Percentiles rank a stretch among this genome's conserved stretches.
Evolutionary conservation across 352 stramenopile genomes (phyloP).

Genomic region (Elongisporangium anandrum): DNA sequence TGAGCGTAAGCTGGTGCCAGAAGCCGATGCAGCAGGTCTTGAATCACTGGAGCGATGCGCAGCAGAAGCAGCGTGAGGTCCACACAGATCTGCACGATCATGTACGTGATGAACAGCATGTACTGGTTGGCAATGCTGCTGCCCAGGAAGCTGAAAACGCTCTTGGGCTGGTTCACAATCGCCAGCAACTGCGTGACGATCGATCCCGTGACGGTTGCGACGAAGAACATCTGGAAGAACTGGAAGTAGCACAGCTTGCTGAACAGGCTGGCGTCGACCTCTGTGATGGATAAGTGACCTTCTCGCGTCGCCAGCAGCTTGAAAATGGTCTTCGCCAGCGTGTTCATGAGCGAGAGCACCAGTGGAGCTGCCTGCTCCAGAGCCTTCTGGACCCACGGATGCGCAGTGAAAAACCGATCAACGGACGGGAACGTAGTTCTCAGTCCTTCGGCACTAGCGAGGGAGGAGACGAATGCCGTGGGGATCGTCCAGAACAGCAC

Average conservation of each 20-base stretch:
- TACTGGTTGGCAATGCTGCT: constrained; percentile 75
- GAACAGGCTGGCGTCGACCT: constrained; percentile 61
- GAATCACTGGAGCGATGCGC: constrained; percentile 42
- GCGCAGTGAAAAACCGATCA: constrained; percentile 53
- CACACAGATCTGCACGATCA: constrained; percentile 67
- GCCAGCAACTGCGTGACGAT: constrained; percentile 70
- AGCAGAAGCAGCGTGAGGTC: constrained; percentile 58
- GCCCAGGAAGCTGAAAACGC: constrained; percentile 64
- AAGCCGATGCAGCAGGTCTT: constrained; percentile 45
- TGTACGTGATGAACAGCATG: constrained; percentile 83
- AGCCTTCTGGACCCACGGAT: constrained; percentile 51
- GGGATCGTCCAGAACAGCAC: constrained; percentile 85
- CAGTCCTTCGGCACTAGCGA: constrained; percentile 67
- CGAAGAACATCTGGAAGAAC: constrained; percentile 81
- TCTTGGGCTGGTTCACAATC: constrained; percentile 69
- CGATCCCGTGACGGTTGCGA: constrained; percentile 70
- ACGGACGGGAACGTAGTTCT: constrained; percentile 55
- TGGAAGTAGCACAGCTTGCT: constrained; percentile 81
- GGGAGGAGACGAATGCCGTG: constrained; percentile 68
- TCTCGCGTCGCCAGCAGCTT: constrained; percentile 57
- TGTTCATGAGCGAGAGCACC: constrained; percentile 49
- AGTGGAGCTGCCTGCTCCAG: constrained; percentile 74
- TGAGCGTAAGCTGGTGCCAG: constrained; percentile 56
- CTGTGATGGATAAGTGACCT: constrained; percentile 61
- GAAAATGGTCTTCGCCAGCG: constrained; percentile 63